Evolutionary conservation across 805 yeast genomes (phyloP), one percentile per base, ranked within the genome.

Genomic region (Wickerhamiella musiphila): DNA sequence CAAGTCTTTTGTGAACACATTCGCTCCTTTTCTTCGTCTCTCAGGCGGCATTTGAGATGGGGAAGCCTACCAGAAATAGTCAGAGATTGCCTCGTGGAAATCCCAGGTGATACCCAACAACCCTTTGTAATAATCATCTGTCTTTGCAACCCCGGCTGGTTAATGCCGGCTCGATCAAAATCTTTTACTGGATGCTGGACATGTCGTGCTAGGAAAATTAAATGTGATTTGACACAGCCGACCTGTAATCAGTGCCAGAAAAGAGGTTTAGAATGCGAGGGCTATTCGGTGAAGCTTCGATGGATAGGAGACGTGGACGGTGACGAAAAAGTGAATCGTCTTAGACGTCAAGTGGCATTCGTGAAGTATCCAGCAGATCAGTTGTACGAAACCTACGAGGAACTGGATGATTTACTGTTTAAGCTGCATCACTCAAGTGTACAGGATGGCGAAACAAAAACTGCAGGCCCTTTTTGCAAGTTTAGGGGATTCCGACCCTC

Each of bases 151-250:
- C n/a, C n/a, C n/a, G n/a, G n/a, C n/a, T 9, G 21, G 31, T 35
- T 29, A 18, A 40, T 43, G 44, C 42, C 51, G 23, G 60, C 54
- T 38, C 55, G 73, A 36, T 66, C 68, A 6, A 83, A 82, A 48
- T 73, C 90, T 0, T 82, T 79, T 47, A 72, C 78, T 0, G 94
- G 94, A 1, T 83, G 94, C 49, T 79, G 79, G 60, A 78, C 93
- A 0, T 82, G 94, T 46, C 63, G 94, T 27, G 58, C 73, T 11
- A 54, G 94, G 28, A 78, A 81, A 51, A 73, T 82, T 29, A 72
- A 78, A 36, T 83, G 94, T 52, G 93, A 81, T 49, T 57, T 77
- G 35, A 58, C 62, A 11, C 65, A 63, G 40, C 94, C 94, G 0
- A 49, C 56, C 10, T 83, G 94, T 53, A 48, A 53, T n/a, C 63